Percentiles rank a stretch among this genome's conserved stretches.
phyloP scores from a whole-genome alignment of 1,284 basidiomycete species.

The Phylloboletellus chloephorus region DNA sequence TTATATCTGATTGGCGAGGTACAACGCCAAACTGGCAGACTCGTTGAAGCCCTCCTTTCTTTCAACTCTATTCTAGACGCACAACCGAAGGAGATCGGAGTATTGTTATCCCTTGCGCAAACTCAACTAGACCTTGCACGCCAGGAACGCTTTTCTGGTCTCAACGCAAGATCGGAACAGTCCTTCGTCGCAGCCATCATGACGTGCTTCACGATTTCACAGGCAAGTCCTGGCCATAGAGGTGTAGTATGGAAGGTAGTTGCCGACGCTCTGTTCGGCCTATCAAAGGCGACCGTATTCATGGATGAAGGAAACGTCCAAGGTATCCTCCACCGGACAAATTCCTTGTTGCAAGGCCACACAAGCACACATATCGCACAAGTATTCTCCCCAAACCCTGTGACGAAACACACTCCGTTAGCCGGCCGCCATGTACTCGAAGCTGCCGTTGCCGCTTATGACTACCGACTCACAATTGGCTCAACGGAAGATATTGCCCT shows the following conservation, averaged over 20 bases:
- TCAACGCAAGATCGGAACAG: slow-evolving; percentile 66
- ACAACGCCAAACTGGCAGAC: slow-evolving; percentile 74
- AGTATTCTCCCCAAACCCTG: slow-evolving; percentile 36
- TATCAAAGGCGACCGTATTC: slow-evolving; percentile 49
- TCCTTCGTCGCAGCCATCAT: slow-evolving; percentile 63
- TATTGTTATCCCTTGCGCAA: slow-evolving; percentile 71
- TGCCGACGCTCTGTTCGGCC: slow-evolving; percentile 70
- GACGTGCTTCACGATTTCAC: slow-evolving; percentile 53
- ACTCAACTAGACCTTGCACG: slow-evolving; percentile 71
- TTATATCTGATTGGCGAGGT: slow-evolving; percentile 84
- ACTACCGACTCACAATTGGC: slow-evolving; percentile 68
- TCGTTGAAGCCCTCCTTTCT: slow-evolving; percentile 66
- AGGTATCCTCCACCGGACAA: slow-evolving; percentile 34
- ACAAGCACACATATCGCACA: slow-evolving; percentile 39
- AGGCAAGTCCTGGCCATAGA: slow-evolving; percentile 57
- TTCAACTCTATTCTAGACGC: slow-evolving; percentile 56
- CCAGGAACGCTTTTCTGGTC: slow-evolving; percentile 63
- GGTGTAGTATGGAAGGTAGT: slow-evolving; percentile 82
- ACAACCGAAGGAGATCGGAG: slow-evolving; percentile 63
- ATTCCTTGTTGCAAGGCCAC: slow-evolving; percentile 36
- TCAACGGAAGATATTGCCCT: slow-evolving; percentile 53
- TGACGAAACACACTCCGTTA: slow-evolving; percentile 25
- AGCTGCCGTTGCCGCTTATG: slow-evolving; percentile 64
- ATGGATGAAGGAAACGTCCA: slow-evolving; percentile 38
- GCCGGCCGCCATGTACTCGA: slow-evolving; percentile 43